These are phyloP conservation scores for Leptosphaerulina australis DNA, from an alignment of 2,329 filamentous ascomycete species.

Conservation along the genomic window DNA sequence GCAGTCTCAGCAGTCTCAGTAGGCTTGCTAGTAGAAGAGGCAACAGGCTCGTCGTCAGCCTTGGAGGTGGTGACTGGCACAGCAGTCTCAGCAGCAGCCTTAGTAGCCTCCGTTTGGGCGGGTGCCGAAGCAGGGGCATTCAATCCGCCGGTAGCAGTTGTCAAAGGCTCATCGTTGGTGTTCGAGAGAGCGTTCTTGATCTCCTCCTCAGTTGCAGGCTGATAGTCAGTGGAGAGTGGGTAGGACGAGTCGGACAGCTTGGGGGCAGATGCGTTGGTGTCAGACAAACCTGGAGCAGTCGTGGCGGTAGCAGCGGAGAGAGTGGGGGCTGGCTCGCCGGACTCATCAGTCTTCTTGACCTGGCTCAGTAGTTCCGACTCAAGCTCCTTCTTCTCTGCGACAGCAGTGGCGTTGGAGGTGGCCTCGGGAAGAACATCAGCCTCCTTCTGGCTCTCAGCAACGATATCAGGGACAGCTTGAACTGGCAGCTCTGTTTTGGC, in stretches of 20 bases:
- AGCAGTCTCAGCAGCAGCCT: slow-evolving; percentile 47
- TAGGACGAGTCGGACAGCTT: slow-evolving; percentile 7
- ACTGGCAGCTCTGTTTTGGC: slow-evolving; percentile 38
- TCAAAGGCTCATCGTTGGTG: slow-evolving; percentile 22
- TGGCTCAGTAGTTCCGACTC: slow-evolving; percentile 75
- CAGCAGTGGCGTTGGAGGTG: slow-evolving; percentile 66
- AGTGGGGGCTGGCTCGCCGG: slow-evolving; percentile 54
- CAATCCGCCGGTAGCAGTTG: slow-evolving; percentile 27
- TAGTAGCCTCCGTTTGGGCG: slow-evolving; percentile 35
- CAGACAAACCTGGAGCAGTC: slow-evolving; percentile 39
- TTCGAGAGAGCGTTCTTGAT: slow-evolving; percentile 8
- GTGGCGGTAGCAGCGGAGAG: slow-evolving; percentile 46
- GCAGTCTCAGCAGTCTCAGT: slow-evolving; percentile 24
- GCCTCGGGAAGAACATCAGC: slow-evolving; percentile 69
- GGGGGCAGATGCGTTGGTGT: slow-evolving; percentile 5
- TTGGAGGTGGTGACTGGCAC: slow-evolving; percentile 29
- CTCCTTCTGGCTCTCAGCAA: slow-evolving; percentile 73
- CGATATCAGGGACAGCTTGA: slow-evolving; percentile 60
- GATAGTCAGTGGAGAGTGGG: slow-evolving; percentile 13
- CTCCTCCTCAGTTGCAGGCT: slow-evolving; percentile 9
- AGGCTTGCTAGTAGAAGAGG: no score
- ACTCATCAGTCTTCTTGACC: slow-evolving; percentile 53
- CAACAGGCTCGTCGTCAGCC: slow-evolving; percentile 17
- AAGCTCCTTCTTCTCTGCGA: slow-evolving; percentile 71
- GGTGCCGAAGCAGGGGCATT: slow-evolving; percentile 47